phyloP scores from a whole-genome alignment of 768 basidiomycete species.

The Cyathus striatus region DNA sequence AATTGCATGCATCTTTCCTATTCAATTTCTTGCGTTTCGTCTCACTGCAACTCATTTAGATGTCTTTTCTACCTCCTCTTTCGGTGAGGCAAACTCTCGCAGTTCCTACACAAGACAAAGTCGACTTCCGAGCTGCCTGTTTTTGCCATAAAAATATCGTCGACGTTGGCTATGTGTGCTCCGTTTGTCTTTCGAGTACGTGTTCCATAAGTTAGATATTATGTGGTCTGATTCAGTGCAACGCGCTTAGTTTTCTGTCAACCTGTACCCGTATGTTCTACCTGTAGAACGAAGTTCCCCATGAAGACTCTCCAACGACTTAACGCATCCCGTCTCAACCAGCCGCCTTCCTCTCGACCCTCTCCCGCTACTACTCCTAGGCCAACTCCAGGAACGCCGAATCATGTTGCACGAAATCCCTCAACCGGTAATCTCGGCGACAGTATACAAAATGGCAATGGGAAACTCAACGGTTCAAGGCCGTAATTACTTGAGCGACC shows the following conservation, averaged over 20 bases:
- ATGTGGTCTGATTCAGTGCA: constrained; percentile 4
- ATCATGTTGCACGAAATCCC: too few species aligned
- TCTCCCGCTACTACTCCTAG: constrained; percentile 18
- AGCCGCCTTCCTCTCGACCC: constrained; percentile 11
- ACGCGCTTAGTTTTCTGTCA: constrained; percentile 77
- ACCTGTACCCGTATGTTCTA: constrained; percentile 89
- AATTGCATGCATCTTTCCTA: constrained; percentile 39
- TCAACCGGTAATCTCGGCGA: too few species aligned
- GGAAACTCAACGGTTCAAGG: too few species aligned
- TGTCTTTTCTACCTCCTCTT: constrained; percentile 60
- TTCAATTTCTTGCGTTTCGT: background rate
- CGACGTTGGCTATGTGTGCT: constrained; percentile 96
- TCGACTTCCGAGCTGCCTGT: constrained; percentile 96
- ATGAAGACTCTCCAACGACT: constrained; percentile 86
- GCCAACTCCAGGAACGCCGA: constrained; percentile 24
- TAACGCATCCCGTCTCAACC: constrained; percentile 52
- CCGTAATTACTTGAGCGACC: too few species aligned
- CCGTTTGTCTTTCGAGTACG: constrained; percentile 96
- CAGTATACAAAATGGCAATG: too few species aligned
- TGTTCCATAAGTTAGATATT: constrained; percentile 11
- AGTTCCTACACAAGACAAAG: constrained; percentile 88
- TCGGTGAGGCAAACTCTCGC: constrained; percentile 72
- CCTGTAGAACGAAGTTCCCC: constrained; percentile 96
- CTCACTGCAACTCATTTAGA: constrained; percentile 41
- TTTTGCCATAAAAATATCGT: constrained; percentile 98